These are phyloP conservation scores for Geosmithia putterillii DNA, from an alignment of 2,329 filamentous ascomycete genomes.

Conservation along the genomic window DNA sequence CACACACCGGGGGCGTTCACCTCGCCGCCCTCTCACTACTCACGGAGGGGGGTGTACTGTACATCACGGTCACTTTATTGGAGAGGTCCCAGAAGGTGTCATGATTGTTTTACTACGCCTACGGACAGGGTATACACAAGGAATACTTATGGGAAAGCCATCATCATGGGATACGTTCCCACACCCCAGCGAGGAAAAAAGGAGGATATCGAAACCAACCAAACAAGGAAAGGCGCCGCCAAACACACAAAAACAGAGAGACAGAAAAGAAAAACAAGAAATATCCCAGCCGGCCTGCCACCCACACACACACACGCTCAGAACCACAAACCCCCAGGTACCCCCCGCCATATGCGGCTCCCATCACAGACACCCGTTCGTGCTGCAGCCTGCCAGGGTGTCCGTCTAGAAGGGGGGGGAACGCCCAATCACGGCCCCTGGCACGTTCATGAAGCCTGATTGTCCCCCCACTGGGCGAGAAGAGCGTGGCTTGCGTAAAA, in stretches of 20 bases:
- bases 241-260: not conserved
- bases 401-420: not conserved
- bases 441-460: constrained; percentile 1
- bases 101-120: not conserved
- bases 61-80: not conserved
- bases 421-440: constrained; percentile 6
- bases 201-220: not conserved
- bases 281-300: not conserved
- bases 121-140: not conserved
- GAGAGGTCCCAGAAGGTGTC: not conserved
- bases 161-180: not conserved
- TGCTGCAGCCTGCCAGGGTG: not conserved
- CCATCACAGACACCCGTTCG: not conserved
- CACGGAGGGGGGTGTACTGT: not conserved
- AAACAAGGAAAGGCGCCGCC: not conserved
- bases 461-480: constrained; percentile 1
- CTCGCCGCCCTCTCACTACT: not conserved
- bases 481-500: constrained; percentile 4
- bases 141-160: not conserved
- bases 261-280: not conserved
- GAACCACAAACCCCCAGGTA: not conserved
- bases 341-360: not conserved
- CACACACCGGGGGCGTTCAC: no score
- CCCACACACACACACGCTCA: not conserved
- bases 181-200: not conserved